Conservation (phyloP, 495 filamentous ascomycete species). For the Letharia lupina region DNA sequence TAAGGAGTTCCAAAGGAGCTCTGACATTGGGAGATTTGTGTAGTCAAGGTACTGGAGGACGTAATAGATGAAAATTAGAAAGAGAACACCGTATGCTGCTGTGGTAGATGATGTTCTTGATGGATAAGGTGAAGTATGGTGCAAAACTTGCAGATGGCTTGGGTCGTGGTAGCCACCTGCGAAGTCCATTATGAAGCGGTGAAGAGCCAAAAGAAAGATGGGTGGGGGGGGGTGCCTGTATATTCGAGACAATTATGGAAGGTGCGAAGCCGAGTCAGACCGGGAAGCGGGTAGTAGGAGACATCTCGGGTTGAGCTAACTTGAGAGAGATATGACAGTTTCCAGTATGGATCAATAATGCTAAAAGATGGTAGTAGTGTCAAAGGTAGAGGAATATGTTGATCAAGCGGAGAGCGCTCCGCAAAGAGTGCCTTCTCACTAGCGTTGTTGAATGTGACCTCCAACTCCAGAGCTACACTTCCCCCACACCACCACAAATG, state of each 20-base stretch:
- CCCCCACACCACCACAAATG: not conserved
- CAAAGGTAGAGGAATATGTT: not conserved
- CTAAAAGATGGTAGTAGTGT: not conserved
- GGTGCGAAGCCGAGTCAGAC: not conserved
- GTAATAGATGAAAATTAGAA: constrained; percentile 38
- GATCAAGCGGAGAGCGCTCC: not conserved
- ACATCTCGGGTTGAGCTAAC: not conserved
- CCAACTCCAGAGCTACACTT: not conserved
- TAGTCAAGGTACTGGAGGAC: constrained; percentile 31
- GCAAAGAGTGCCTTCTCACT: not conserved
- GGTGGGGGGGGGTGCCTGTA: not conserved
- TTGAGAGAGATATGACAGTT: not conserved
- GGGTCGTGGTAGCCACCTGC: not conserved
- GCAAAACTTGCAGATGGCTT: constrained; percentile 2
- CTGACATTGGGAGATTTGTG: constrained; percentile 26
- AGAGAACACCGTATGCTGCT: constrained; percentile 29
- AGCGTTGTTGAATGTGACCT: not conserved
- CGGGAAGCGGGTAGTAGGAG: not conserved
- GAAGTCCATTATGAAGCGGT: constrained; percentile 13
- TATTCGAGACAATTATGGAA: not conserved
- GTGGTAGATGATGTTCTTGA: constrained; percentile 10
- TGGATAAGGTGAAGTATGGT: constrained; percentile 2
- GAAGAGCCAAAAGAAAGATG: not conserved
- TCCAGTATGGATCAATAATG: not conserved
- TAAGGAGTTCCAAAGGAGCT: constrained; percentile 55